Percentiles rank a stretch among this genome's conserved stretches.
Conservation (phyloP, 352 stramenopile genomes). For the Pythium myriotylum region DNA sequence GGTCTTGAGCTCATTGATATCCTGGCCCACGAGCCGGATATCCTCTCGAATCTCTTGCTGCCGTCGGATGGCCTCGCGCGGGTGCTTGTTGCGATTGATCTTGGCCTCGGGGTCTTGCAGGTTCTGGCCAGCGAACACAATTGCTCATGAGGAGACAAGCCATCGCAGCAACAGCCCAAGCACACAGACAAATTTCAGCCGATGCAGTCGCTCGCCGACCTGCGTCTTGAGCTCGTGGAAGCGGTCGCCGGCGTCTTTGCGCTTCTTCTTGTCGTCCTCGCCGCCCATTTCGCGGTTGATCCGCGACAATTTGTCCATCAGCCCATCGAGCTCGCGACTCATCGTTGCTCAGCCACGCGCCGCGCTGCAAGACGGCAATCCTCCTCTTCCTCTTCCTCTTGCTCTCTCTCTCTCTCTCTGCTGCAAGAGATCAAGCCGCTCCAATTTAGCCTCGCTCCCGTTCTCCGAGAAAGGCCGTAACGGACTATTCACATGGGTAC, state of each 20-base stretch:
- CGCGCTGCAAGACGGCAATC: too few species aligned
- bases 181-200: conserved; percentile 64
- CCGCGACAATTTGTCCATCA: conserved; percentile 70
- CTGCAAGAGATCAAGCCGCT: too few species aligned
- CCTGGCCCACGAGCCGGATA: conserved; percentile 67
- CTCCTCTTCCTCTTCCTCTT: too few species aligned
- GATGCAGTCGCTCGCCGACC: conserved; percentile 76
- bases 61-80: conserved; percentile 73
- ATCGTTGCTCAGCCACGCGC: conserved; percentile 31
- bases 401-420: too few species aligned
- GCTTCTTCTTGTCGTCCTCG: conserved; percentile 68
- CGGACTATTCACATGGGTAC: conserved; percentile 15
- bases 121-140: conserved; percentile 35
- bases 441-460: not conserved
- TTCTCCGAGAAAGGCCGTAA: conserved; percentile 12
- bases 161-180: conserved; percentile 10
- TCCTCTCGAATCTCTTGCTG: conserved; percentile 85
- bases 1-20: conserved; percentile 72
- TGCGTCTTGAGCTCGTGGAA: conserved; percentile 85
- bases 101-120: conserved; percentile 74
- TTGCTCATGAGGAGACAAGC: not conserved
- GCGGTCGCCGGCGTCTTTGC: conserved; percentile 59
- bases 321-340: conserved; percentile 77
- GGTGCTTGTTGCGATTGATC: conserved; percentile 71
- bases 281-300: conserved; percentile 85